Evolutionary conservation across 2,329 filamentous ascomycete genomes (phyloP), one percentile per base, ranked within the genome.

Genomic region (Aspergillus sp.): DNA sequence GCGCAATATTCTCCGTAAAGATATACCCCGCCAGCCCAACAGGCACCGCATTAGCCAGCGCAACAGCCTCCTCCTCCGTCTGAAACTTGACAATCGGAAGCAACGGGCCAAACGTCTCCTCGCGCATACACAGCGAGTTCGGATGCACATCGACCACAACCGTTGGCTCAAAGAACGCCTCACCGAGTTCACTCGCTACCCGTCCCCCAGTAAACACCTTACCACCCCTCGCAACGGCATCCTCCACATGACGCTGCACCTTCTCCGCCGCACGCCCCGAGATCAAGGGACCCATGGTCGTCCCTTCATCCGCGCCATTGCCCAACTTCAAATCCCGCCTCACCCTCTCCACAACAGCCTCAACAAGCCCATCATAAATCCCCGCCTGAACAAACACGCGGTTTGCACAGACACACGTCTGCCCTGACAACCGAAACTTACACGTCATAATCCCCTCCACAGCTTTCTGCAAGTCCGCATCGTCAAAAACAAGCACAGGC

Each of bases 401-500:
- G 63, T 83, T 84, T 1, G 91, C 90, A 71, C 90, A 92, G 9
- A 97, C 93, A 77, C 94, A 98, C 0, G 93, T 97, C 82, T 98
- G 94, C 19, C 94, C 93, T 0, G 91, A 94, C 4, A 88, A 91
- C 56, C 93, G 89, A 85, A 97, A 97, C 77, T 97, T 98, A 71
- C 86, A 91, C 11, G 87, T 81, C 57, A 97, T 84, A 48, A 91
- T 92, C 28, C 92, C 93, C 0, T 86, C 80, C 1, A 97, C 91
- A 1, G 94, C 94, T 2, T 81, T 79, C 61, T 97, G 92, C 15
- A 97, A 78, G 72, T 93, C 91, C 5, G 69, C 72, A 72, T 97
- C 93, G 71, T 97, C 92, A 72, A 97, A 97, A 31, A 97, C 91
- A 68, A 97, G 96, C 73, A 97, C 95, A 1, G 93, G 93, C 0